Evolutionary conservation across 257 asterid genomes (phyloP).

Genomic region (Petrea volubilis): DNA sequence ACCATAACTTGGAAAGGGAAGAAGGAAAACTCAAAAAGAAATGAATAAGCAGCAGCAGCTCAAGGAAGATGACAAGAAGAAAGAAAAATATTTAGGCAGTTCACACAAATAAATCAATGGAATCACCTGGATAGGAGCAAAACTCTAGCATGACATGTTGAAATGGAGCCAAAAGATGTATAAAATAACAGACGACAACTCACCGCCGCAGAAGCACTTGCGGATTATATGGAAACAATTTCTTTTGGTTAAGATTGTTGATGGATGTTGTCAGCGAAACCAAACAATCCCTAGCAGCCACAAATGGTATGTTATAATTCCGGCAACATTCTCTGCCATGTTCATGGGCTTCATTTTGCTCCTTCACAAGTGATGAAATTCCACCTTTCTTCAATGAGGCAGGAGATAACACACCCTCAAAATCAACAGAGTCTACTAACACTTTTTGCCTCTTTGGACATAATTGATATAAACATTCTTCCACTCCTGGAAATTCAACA

Average conservation of each 20-base stretch:
- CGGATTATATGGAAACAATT: conserved; percentile 87
- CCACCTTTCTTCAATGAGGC: conserved; percentile 16
- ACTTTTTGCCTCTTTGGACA: conserved; percentile 51
- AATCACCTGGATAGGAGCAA: background rate
- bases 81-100: background rate
- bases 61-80: background rate
- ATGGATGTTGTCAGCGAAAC: conserved; percentile 61
- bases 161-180: background rate
- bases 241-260: conserved; percentile 61
- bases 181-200: conserved; percentile 17
- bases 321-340: conserved; percentile 20
- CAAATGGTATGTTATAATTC: conserved; percentile 35
- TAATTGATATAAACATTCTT: conserved; percentile 26
- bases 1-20: background rate
- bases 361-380: conserved; percentile 24
- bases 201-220: conserved; percentile 75
- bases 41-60: background rate
- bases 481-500: conserved; percentile 55
- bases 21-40: background rate
- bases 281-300: conserved; percentile 70
- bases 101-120: background rate
- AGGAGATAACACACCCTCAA: conserved; percentile 22
- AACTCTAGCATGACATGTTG: background rate
- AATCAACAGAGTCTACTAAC: conserved; percentile 21
- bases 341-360: conserved; percentile 21